These are phyloP conservation scores for Cyanodermella asteris DNA, from an alignment of 2,329 filamentous ascomycete genomes.

Conservation along the genomic window DNA sequence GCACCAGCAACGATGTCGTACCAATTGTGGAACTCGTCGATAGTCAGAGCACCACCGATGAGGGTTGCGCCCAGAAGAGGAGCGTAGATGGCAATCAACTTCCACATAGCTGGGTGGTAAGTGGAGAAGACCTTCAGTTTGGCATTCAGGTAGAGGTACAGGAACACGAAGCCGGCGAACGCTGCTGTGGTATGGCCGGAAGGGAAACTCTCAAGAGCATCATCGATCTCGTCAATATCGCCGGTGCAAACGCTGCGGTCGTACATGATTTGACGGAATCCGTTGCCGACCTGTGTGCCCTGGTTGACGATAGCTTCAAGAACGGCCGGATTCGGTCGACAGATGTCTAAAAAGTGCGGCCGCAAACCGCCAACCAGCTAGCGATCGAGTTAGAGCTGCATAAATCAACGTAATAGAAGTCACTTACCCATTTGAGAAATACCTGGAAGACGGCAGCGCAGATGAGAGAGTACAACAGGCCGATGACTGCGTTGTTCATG, in stretches of 20 bases:
- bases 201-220: conserved; percentile 44
- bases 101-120: conserved; percentile 55
- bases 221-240: not conserved
- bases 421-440: conserved; percentile 52
- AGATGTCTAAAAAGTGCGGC: not conserved
- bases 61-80: conserved; percentile 46
- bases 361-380: not conserved
- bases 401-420: too few species aligned
- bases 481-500: conserved; percentile 4
- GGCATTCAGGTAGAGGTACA: conserved; percentile 54
- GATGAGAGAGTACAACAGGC: conserved; percentile 1
- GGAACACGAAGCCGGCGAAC: conserved; percentile 48
- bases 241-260: too few species aligned
- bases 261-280: too few species aligned
- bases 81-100: conserved; percentile 40
- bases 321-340: not conserved
- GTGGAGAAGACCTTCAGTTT: conserved; percentile 57
- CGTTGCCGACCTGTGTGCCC: too few species aligned
- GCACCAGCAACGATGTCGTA: conserved; percentile 50
- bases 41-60: conserved; percentile 47
- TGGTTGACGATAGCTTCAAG: too few species aligned
- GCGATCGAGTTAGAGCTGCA: too few species aligned
- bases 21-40: conserved; percentile 52
- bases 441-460: conserved; percentile 41
- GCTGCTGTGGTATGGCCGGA: conserved; percentile 54